Evolutionary conservation across 23 red algal species (phyloP).

Genomic region (Gracilaria caudata): DNA sequence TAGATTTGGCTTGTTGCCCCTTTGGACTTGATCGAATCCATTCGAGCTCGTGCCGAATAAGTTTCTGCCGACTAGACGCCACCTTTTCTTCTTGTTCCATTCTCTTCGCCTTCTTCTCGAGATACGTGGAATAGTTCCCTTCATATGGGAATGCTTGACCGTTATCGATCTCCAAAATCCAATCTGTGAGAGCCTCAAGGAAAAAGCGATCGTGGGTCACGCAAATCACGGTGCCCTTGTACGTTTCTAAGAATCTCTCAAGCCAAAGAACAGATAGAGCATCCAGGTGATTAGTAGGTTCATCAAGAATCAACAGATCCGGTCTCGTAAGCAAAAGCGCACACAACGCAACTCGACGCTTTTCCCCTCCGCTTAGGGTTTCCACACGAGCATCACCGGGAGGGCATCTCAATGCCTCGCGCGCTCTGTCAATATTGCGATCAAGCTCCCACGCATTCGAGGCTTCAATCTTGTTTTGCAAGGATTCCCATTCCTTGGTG

Average conservation of each 20-base stretch:
- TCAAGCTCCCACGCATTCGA: constrained; percentile 88
- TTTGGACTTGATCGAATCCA: constrained; percentile 84
- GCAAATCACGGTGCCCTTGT: constrained; percentile 68
- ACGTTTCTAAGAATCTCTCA: constrained; percentile 87
- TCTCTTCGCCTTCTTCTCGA: constrained; percentile 79
- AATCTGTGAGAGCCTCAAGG: constrained; percentile 84
- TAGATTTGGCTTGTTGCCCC: constrained; percentile 81
- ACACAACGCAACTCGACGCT: constrained; percentile 82
- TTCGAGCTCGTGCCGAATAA: constrained; percentile 83
- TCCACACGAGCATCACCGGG: constrained; percentile 76
- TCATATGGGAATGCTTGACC: constrained; percentile 82
- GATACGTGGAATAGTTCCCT: constrained; percentile 90
- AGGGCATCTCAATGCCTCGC: constrained; percentile 82
- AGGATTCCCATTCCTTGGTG: constrained; percentile 67
- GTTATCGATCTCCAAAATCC: constrained; percentile 92
- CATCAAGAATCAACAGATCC: constrained; percentile 88
- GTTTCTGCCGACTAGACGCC: constrained; percentile 50
- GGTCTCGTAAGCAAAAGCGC: constrained; percentile 78
- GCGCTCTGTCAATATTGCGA: constrained; percentile 80
- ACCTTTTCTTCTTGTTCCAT: constrained; percentile 84
- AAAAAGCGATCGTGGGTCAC: constrained; percentile 83
- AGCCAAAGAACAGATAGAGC: constrained; percentile 89
- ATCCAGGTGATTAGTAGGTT: constrained; percentile 69
- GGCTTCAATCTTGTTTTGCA: constrained; percentile 88
- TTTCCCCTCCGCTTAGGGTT: constrained; percentile 85